Evolutionary conservation across 768 basidiomycete species (phyloP), one percentile per base, ranked within the genome.

Genomic region (Scleroderma citrinum): DNA sequence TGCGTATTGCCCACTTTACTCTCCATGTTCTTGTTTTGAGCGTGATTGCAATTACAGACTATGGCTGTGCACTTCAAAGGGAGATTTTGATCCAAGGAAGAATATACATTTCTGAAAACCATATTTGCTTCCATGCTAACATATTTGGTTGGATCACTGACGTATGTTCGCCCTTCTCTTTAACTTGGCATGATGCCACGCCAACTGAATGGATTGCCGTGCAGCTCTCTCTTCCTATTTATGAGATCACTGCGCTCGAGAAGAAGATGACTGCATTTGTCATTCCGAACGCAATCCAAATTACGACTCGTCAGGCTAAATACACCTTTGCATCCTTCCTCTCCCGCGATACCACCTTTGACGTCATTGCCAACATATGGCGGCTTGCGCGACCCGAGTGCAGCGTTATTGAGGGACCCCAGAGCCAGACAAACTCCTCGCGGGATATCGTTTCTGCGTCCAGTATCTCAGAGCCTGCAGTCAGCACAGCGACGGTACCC

Each of bases 131-230:
- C 74, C 91, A 99, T 59, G 95, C 96, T 37, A 98, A 98, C 63
- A 97, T 98, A 38, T 95, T 98, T 67, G 95, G 96, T 37, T 98
- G 95, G 96, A 87, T 96, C 43, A 98, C 95, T 24, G 85, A 95
- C 63, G 94, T 95, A 66, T 67, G 93, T 74, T 0, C 31, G 12
- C 26, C 44, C 41, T 23, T 21, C n/a, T 19, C 17, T 20, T 7
- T 17, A n/a, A 11, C 12, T n/a, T 19, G 3, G n/a, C n/a, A n/a
- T n/a, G 24, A 5, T 43, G 46, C 32, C 49, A 39, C 46, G 8
- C 41, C 20, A 48, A 47, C 53, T 58, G 46, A 56, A 20, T 32
- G 30, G 34, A 7, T 42, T 10, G 44, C 44, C 44, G 46, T 55
- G 44, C 64, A 94, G 92, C 74, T 94, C 55, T 83, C 83, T 37